Base-by-base conservation (phyloP, 2,329 filamentous ascomycete genomes). In the Penicillium sp. region DNA sequence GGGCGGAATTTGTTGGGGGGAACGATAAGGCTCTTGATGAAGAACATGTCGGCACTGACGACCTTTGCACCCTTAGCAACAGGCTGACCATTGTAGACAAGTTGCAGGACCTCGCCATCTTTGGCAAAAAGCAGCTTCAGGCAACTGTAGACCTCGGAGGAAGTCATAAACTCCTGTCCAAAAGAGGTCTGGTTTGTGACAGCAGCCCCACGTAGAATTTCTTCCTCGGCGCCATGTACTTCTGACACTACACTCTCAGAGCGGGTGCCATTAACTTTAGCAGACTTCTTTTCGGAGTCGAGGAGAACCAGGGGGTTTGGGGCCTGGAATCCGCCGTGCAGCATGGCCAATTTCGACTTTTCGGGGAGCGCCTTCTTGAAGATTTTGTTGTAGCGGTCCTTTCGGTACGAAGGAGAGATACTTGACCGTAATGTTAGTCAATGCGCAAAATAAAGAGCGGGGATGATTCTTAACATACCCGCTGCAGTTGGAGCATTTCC, bases 1-100 rank as follows among this genome's bases (percentile, higher is more conserved):
- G 95, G 93, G 42, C 95, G 88, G 74, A 89, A 99, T 67, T 88
- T 89, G 72, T 96, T 99, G 2, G 95, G 95, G 2, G 96, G 92
- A 0, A 99, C 92, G 14, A 98, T 81, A 52, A 99, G 80, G 35
- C 87, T 88, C 55, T 90, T 88, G 55, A 98, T 81, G 77, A 99
- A 99, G 77, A 99, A 98, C 88, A 98, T 96, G 64, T 96, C 90
- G 1, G 91, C 85, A 2, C 80, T 86, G n/a, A 92, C 80, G 19
- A 78, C 78, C 7, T 77, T 76, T 37, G 81, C 77, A 55, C 82
- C 85, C 70, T 85, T 87, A 4, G 82, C 79, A n/a, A 74, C 69
- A 4, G 88, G 86, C 57, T 89, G 87, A 19, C 91, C 89, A 70
- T 88, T 89, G 77, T 97, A 99, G 4, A 99, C 79, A n/a, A 97